These are phyloP conservation scores for Stentor coeruleus DNA, from an alignment of 73 alveolate genomes.

Conservation along the genomic window DNA sequence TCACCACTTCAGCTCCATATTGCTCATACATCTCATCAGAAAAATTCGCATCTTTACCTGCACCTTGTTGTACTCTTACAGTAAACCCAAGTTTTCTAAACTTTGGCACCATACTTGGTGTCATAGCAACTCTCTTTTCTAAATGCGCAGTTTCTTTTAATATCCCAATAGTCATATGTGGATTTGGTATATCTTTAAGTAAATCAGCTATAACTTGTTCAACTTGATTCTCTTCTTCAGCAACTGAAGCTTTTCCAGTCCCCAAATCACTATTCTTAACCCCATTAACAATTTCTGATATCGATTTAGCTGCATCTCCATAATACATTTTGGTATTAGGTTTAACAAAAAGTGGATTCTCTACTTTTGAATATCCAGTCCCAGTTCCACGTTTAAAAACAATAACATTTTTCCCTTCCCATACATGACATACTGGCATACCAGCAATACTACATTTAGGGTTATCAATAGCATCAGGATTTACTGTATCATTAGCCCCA, in stretches of 20 bases:
- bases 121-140: conserved; percentile 36
- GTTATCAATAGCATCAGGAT: conserved; percentile 65
- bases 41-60: conserved; percentile 52
- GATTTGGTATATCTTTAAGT: conserved; percentile 18
- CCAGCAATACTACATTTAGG: conserved; percentile 65
- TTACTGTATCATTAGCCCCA: conserved; percentile 79
- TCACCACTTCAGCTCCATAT: conserved; percentile 38
- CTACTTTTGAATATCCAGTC: conserved; percentile 63
- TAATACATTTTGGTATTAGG: conserved; percentile 38
- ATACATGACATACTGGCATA: conserved; percentile 58
- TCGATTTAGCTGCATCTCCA: conserved; percentile 47
- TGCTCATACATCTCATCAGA: conserved; percentile 43
- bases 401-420: conserved; percentile 48
- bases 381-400: conserved; percentile 47
- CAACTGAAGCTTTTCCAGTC: conserved; percentile 16
- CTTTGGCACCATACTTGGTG: conserved; percentile 27
- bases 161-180: conserved; percentile 31
- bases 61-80: conserved; percentile 43
- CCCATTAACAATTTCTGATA: conserved; percentile 33
- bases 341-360: conserved; percentile 72
- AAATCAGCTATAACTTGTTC: conserved; percentile 7
- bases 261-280: conserved; percentile 12
- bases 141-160: conserved; percentile 28
- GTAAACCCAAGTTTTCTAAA: conserved; percentile 28
- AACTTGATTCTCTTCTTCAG: not conserved